phyloP scores from a whole-genome alignment of 768 basidiomycete species.

The Ephemerocybe angulata region DNA sequence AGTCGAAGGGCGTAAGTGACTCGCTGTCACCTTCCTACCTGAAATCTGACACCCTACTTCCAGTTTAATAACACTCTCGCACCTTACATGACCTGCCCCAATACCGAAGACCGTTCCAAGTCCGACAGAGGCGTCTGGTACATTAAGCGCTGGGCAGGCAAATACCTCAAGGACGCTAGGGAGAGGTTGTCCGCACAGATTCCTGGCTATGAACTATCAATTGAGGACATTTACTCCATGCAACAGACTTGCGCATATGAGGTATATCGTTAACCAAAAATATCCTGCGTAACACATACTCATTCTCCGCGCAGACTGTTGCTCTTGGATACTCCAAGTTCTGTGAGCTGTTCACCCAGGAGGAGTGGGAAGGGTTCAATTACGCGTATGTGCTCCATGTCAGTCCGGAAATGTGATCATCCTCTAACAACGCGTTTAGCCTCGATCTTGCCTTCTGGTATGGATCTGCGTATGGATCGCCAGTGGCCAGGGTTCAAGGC shows the following conservation, averaged over 20 bases:
- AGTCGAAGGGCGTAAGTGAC: constrained; percentile 49
- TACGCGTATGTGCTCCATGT: constrained; percentile 56
- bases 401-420: not conserved
- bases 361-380: constrained; percentile 92
- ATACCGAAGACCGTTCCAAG: constrained; percentile 46
- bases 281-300: not conserved
- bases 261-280: constrained; percentile 32
- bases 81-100: constrained; percentile 81
- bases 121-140: constrained; percentile 56
- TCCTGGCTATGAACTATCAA: constrained; percentile 56
- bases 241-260: constrained; percentile 87
- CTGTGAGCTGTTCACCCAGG: constrained; percentile 84
- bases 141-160: constrained; percentile 59
- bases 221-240: constrained; percentile 71
- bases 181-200: constrained; percentile 57
- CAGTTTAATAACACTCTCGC: constrained; percentile 84
- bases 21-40: not conserved
- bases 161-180: constrained; percentile 68
- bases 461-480: constrained; percentile 76
- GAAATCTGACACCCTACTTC: not conserved
- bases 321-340: constrained; percentile 89
- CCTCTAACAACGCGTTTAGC: constrained; percentile 27
- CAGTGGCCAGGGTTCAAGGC: constrained; percentile 72
- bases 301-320: constrained; percentile 57
- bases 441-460: constrained; percentile 71